Evolutionary conservation across 1,284 basidiomycete species (phyloP).

Genomic region (Trametes polyzona): DNA sequence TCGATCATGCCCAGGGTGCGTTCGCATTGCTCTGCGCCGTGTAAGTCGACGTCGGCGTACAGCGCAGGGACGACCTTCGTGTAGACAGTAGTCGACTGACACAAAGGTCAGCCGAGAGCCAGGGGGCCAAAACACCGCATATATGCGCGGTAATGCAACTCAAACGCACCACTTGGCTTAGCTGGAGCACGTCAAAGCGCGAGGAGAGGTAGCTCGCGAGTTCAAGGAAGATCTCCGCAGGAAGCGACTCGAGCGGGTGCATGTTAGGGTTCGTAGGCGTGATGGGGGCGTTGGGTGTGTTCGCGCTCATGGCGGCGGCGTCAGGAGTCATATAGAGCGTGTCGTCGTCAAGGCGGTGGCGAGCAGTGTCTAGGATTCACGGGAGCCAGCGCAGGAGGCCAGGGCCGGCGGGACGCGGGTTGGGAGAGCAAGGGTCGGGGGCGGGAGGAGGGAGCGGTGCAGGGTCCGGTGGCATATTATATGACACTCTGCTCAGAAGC

Average conservation of each 20-base stretch:
- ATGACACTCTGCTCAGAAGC: no score
- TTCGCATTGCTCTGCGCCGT: constrained; percentile 58
- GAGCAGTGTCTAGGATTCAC: not conserved
- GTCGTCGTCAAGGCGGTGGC: not conserved
- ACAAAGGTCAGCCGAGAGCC: not conserved
- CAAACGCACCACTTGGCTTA: constrained; percentile 58
- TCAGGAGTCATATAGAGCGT: not conserved
- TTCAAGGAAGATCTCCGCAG: constrained; percentile 67
- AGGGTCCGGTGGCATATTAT: not conserved
- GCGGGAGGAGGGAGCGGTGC: not conserved
- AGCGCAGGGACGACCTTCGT: constrained; percentile 56
- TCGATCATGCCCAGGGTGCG: constrained; percentile 65
- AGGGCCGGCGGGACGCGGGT: not conserved
- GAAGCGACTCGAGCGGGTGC: constrained; percentile 36
- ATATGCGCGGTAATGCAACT: constrained; percentile 11
- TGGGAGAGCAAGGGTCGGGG: not conserved
- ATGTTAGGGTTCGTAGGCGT: not conserved
- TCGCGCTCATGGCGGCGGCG: not conserved
- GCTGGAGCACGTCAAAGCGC: constrained; percentile 55
- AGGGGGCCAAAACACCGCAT: not conserved
- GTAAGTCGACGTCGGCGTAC: constrained; percentile 58
- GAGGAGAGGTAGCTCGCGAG: constrained; percentile 57
- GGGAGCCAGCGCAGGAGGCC: not conserved
- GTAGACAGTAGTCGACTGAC: constrained; percentile 50
- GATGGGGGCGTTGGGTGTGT: not conserved